Conservation (phyloP, 192 early-diverging fungal genomes). For the Rhizoclosmatium sp. region DNA sequence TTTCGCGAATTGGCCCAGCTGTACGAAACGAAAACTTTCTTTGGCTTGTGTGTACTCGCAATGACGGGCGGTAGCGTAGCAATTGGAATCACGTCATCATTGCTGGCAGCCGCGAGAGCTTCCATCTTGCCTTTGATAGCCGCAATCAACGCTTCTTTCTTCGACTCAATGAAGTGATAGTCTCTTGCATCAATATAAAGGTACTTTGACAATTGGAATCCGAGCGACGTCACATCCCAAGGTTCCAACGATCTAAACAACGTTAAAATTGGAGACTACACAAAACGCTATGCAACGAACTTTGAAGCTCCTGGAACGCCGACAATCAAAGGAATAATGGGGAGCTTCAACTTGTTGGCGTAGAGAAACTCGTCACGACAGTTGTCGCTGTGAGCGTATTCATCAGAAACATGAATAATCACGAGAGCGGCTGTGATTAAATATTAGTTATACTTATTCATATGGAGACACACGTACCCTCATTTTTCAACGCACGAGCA, state of each 20-base stretch:
- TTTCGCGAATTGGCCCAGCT: slow-evolving; percentile 25
- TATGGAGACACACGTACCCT: not conserved
- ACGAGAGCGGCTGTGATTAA: slow-evolving; percentile 3
- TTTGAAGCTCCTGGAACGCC: no score
- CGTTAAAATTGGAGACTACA: no score
- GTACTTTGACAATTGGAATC: no score
- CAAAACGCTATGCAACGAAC: no score
- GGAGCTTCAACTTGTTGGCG: no score
- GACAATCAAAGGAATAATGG: no score
- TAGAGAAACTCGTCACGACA: slow-evolving; percentile 25
- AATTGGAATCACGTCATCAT: not conserved
- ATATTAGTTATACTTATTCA: no score
- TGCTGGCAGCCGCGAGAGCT: not conserved
- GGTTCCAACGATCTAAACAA: no score
- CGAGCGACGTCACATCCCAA: no score
- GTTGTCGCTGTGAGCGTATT: slow-evolving; percentile 29
- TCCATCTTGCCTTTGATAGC: not conserved
- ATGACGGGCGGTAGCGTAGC: not conserved
- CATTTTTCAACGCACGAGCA: slow-evolving; percentile 19
- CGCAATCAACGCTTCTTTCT: no score
- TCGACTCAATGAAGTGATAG: no score
- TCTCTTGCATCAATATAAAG: no score
- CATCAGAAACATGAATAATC: slow-evolving; percentile 19
- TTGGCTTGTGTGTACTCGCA: not conserved
- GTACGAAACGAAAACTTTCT: slow-evolving; percentile 28